Percentiles rank a stretch among this genome's conserved stretches.
These are phyloP conservation scores for Trypanosoma conorhini DNA, from an alignment of 208 protist species.

Conservation along the genomic window DNA sequence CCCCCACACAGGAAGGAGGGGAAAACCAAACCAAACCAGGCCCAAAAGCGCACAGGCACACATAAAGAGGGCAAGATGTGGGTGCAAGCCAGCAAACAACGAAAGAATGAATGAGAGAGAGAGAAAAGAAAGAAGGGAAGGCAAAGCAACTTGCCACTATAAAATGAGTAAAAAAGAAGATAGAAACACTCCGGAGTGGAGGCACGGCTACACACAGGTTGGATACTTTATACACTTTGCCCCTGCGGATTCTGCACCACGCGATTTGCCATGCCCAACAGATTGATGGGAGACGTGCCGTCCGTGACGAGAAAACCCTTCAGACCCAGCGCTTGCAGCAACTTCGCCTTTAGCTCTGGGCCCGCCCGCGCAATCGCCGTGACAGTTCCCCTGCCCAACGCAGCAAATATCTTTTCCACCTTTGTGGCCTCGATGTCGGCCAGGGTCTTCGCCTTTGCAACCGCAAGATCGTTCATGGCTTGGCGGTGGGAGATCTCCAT, in stretches of 20 bases:
- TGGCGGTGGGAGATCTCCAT: conserved; percentile 69
- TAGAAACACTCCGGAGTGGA: too few species aligned
- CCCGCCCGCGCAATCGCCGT: conserved; percentile 86
- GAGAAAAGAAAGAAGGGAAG: conserved; percentile 1
- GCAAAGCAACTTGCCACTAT: background rate
- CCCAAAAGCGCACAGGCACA: too few species aligned
- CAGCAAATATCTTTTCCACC: conserved; percentile 73
- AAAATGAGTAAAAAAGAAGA: conserved; percentile 4
- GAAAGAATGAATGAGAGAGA: background rate
- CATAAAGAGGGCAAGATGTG: background rate
- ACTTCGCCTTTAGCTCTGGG: conserved; percentile 79
- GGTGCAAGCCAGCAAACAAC: background rate
- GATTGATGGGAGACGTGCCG: conserved; percentile 75
- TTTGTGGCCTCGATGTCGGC: conserved; percentile 68
- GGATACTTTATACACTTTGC: background rate
- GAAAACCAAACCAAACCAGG: too few species aligned
- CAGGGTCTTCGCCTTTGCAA: conserved; percentile 58
- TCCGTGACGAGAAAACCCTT: conserved; percentile 88
- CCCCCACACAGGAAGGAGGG: too few species aligned
- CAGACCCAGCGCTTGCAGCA: conserved; percentile 77
- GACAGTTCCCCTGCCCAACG: conserved; percentile 90
- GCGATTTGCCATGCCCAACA: conserved; percentile 89
- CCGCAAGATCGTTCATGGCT: conserved; percentile 72
- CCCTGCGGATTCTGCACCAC: conserved; percentile 38
- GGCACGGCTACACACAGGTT: background rate